These are phyloP conservation scores for Calocybe cyanea DNA, from an alignment of 768 basidiomycete genomes.

Conservation along the genomic window DNA sequence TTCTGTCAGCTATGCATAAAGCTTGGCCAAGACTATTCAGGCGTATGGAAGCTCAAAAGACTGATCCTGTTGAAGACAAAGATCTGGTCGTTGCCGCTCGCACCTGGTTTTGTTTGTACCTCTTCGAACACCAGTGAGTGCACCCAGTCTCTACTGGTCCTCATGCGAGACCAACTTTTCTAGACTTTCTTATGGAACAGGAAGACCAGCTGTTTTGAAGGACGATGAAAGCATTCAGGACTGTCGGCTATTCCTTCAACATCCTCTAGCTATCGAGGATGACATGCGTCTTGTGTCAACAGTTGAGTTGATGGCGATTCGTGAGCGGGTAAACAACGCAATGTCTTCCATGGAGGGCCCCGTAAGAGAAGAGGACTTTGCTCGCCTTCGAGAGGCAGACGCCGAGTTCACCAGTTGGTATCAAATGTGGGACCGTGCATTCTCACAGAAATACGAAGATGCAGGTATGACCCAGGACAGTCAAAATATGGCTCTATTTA, in stretches of 20 bases:
- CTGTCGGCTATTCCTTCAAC: slow-evolving; percentile 75
- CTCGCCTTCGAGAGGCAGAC: slow-evolving; percentile 69
- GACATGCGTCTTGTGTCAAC: slow-evolving; percentile 95
- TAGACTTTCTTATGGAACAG: slow-evolving; percentile 92
- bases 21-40: slow-evolving; percentile 82
- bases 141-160: not conserved
- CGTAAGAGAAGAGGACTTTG: slow-evolving; percentile 68
- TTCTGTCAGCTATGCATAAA: slow-evolving; percentile 71
- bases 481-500: not conserved
- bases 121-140: slow-evolving; percentile 91
- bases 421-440: slow-evolving; percentile 71
- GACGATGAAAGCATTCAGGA: slow-evolving; percentile 89
- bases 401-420: slow-evolving; percentile 81
- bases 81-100: slow-evolving; percentile 79
- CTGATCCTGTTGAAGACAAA: slow-evolving; percentile 58
- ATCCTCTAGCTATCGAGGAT: slow-evolving; percentile 87
- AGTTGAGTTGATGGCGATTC: slow-evolving; percentile 87
- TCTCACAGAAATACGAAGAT: slow-evolving; percentile 80
- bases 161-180: not conserved
- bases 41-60: slow-evolving; percentile 70
- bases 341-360: slow-evolving; percentile 77
- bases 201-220: slow-evolving; percentile 87
- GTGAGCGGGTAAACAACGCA: slow-evolving; percentile 82
- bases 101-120: slow-evolving; percentile 91
- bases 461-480: slow-evolving; percentile 46